Conservation (phyloP, 768 basidiomycete genomes). For the Xanthoconium purpureum region DNA sequence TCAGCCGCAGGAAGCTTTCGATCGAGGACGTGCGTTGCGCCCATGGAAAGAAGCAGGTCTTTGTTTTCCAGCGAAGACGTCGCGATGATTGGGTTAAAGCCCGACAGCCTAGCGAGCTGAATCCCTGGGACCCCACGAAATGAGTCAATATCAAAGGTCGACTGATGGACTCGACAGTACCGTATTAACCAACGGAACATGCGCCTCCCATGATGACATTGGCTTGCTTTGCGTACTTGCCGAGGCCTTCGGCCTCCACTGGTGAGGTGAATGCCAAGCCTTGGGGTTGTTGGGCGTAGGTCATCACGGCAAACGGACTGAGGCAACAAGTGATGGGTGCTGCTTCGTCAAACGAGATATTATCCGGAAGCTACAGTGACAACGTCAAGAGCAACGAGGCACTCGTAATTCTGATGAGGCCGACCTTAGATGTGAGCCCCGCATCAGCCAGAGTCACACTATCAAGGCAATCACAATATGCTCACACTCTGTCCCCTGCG, state of each 20-base stretch:
- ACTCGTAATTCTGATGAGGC: neutral
- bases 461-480: neutral
- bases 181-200: slow-evolving; percentile 38
- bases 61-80: slow-evolving; percentile 35
- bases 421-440: slow-evolving; percentile 20
- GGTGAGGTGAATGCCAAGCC: slow-evolving; percentile 28
- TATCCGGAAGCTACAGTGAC: slow-evolving; percentile 28
- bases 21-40: slow-evolving; percentile 38
- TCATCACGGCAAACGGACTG: slow-evolving; percentile 32
- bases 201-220: slow-evolving; percentile 37
- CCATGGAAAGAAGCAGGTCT: slow-evolving; percentile 28
- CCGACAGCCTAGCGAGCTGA: slow-evolving; percentile 34
- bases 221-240: slow-evolving; percentile 32
- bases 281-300: slow-evolving; percentile 27
- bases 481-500: slow-evolving; percentile 38
- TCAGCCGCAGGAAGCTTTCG: slow-evolving; percentile 15
- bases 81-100: slow-evolving; percentile 35
- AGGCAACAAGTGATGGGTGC: slow-evolving; percentile 34
- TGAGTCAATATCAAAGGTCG: neutral
- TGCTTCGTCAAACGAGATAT: slow-evolving; percentile 36
- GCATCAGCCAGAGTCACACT: slow-evolving; percentile 19
- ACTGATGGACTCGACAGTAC: slow-evolving; percentile 11
- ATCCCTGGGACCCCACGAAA: slow-evolving; percentile 18
- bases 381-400: neutral
- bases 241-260: slow-evolving; percentile 25